These are phyloP conservation scores for Populus simonii DNA, from an alignment of 345 rosid species.

Conservation along the genomic window DNA sequence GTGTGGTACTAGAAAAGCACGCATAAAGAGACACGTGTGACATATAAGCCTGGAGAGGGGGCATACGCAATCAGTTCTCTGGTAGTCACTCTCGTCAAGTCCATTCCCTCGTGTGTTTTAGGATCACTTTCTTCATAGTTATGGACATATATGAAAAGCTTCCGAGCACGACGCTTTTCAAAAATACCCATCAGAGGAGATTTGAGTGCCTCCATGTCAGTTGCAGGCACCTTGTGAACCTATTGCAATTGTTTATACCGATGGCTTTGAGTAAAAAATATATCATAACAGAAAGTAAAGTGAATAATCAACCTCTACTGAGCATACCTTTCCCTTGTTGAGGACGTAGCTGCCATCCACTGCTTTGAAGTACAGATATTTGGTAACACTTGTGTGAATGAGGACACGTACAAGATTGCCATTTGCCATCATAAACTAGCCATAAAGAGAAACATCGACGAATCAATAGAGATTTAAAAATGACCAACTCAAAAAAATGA, in stretches of 20 bases:
- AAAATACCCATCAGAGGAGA: conserved; percentile 98
- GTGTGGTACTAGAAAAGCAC: background rate
- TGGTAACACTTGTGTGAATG: conserved; percentile 90
- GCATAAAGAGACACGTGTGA: background rate
- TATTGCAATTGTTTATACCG: conserved; percentile 19
- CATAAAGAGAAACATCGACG: conserved; percentile 4
- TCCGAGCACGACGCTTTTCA: conserved; percentile 95
- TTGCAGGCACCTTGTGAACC: conserved; percentile 98
- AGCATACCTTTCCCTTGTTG: conserved; percentile 85
- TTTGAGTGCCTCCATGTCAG: conserved; percentile 89
- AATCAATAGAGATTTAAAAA: background rate
- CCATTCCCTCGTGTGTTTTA: conserved; percentile 91
- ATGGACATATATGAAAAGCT: conserved; percentile 86
- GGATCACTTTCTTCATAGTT: conserved; percentile 79
- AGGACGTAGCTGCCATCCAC: conserved; percentile 95
- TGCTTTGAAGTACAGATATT: conserved; percentile 88
- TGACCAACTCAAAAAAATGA: background rate
- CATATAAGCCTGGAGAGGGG: conserved; percentile 8
- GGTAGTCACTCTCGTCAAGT: conserved; percentile 80
- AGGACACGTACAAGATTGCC: conserved; percentile 98
- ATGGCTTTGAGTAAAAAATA: background rate
- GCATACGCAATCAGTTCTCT: conserved; percentile 82
- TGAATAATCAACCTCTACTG: background rate
- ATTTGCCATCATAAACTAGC: conserved; percentile 96
- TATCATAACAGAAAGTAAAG: background rate